Base-by-base conservation (phyloP, 768 basidiomycete species). In the Phaeotremella fagi region DNA sequence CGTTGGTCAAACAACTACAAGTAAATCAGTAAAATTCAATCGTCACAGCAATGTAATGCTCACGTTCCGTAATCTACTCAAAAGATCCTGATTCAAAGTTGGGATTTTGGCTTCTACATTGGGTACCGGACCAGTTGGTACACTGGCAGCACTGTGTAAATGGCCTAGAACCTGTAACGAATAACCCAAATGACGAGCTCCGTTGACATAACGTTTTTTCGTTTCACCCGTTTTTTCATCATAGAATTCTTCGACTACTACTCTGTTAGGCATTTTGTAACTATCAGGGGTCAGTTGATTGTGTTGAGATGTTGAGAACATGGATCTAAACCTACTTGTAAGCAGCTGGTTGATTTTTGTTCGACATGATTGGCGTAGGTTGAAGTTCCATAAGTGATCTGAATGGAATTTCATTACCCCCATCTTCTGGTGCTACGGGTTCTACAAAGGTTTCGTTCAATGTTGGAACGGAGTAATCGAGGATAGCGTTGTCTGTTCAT, bases 281-380 rank as follows among this genome's bases (percentile, higher is more conserved):
- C 61, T 63, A 33, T 54, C 48, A 53, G 48, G 12, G 12, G 11
- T 22, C 25, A 24, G 4, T 1, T 4, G 36, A 36, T 22, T 20
- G 18, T 29, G 20, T n/a, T n/a, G n/a, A n/a, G n/a, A n/a, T n/a
- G n/a, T n/a, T n/a, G n/a, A n/a, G n/a, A n/a, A n/a, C n/a, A n/a
- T n/a, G n/a, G n/a, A n/a, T n/a, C 42, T 24, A 38, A 26, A 48
- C 60, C 48, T 44, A 63, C 52, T 41, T 20, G 25, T 31, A 60
- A 66, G 22, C 49, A 84, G 87, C 75, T 79, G 79, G 59, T 79
- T 75, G 22, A 87, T 70, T 54, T 76, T 56, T 46, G 15, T 81
- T 45, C 78, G 85, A 87, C 76, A 97, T 97, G 43, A 91, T 74
- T 6, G 94, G 92, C 0, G 91, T 87, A 25, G 94, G 90, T 59